Base-by-base conservation (phyloP, 1,139 yeast genomes). In the Candida albicans region DNA sequence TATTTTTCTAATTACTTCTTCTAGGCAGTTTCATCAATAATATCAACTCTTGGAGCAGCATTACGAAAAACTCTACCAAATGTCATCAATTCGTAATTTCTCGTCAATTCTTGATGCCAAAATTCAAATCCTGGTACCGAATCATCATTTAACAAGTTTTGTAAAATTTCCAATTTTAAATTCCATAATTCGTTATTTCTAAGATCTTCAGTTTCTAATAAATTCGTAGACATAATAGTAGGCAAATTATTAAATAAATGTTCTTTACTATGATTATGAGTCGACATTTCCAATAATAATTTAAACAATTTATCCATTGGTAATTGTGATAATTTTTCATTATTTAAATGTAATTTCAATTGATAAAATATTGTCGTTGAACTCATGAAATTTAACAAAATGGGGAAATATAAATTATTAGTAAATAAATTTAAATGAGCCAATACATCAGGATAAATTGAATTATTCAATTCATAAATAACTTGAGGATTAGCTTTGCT, bases 221-320 rank as follows among this genome's bases (percentile, higher is more conserved):
- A 54, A 26, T 56, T 56, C 31, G 56, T 52, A 13, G 57, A 50
- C 13, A 67, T 50, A 1, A 67, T 50, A 35, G 51, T 58, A 0
- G 75, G 74, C 28, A 67, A 52, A 26, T 57, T 48, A 25, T 53
- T 50, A 31, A 70, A 53, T 30, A 71, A 48, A 45, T 59, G 64
- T 24, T 46, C 42, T 2, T 58, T 57, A 1, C 71, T 58, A 50
- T 60, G 62, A 3, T 54, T 41, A 28, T 53, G 45, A 14, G 46
- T 46, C 1, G 74, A 56, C 39, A 70, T 40, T 11, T 43, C 55
- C 5, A 56, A 43, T 11, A 70, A 43, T 3, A 71, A 43, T 7
- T 47, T 41, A 42, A 54, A 67, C 29, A 65, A 48, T 47, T 52
- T 50, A 45, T 68, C 72, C 10, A 42, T 44, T 1, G 73, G 53